Percentiles rank a stretch among this genome's conserved stretches.
phyloP scores from a whole-genome alignment of 257 asterid species.

The Petunia axillaris region DNA sequence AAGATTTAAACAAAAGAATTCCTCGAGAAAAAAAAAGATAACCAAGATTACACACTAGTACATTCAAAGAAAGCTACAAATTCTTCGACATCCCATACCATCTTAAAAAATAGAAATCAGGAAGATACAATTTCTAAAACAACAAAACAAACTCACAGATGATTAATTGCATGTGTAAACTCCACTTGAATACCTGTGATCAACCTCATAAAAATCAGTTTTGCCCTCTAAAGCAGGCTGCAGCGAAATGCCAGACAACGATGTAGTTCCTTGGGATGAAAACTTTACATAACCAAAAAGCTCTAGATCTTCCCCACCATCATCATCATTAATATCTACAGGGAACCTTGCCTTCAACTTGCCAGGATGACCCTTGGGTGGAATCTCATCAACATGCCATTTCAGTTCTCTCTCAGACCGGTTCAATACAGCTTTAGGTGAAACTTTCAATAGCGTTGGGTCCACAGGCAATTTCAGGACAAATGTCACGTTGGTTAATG shows the following conservation, averaged over 20 bases:
- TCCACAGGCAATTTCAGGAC: conserved; percentile 85
- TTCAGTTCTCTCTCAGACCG: conserved; percentile 86
- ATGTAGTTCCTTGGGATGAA: conserved; percentile 62
- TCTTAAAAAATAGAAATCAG: neutral
- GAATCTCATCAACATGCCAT: conserved; percentile 92
- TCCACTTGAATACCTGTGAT: conserved; percentile 85
- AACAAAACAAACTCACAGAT: conserved; percentile 1
- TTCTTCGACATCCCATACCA: conserved; percentile 17
- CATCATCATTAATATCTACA: conserved; percentile 75
- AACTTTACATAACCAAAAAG: conserved; percentile 71
- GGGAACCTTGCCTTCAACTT: conserved; percentile 90
- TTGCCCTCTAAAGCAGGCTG: conserved; percentile 87
- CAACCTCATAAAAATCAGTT: conserved; percentile 78
- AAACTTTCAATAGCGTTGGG: conserved; percentile 76
- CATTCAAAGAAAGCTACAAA: conserved; percentile 25
- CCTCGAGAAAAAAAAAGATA: neutral
- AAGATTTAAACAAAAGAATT: conserved; percentile 20
- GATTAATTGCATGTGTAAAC: conserved; percentile 70
- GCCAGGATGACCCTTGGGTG: conserved; percentile 76
- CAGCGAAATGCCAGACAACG: conserved; percentile 85
- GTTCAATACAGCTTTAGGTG: conserved; percentile 91
- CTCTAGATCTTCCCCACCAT: conserved; percentile 76
- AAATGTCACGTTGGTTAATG: conserved; percentile 75
- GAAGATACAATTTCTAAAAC: conserved; percentile 14
- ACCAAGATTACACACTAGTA: conserved; percentile 19